These are phyloP conservation scores for Trichosporon sp. DNA, from an alignment of 1,284 basidiomycete species.

Conservation along the genomic window DNA sequence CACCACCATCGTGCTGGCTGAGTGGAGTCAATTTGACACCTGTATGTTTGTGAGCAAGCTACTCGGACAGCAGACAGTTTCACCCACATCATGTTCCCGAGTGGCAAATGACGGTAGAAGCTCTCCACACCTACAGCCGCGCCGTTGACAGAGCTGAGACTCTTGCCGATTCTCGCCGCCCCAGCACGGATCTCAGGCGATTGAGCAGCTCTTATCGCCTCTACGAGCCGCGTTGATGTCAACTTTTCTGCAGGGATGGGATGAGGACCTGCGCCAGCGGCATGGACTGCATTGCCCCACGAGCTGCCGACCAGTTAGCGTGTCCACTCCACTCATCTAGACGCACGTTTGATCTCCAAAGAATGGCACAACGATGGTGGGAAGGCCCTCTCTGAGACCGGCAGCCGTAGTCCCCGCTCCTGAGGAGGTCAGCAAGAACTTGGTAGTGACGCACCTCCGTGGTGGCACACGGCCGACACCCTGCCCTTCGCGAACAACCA, in stretches of 20 bases:
- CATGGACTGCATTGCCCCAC: constrained; percentile 65
- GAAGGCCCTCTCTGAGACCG: constrained; percentile 65
- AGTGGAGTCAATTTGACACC: constrained; percentile 63
- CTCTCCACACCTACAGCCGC: constrained; percentile 61
- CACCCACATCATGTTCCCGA: constrained; percentile 63
- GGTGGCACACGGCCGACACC: constrained; percentile 69
- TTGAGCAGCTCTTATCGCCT: constrained; percentile 62
- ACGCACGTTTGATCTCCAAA: constrained; percentile 67
- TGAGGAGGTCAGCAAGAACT: constrained; percentile 22
- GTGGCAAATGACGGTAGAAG: constrained; percentile 66
- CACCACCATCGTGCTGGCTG: constrained; percentile 66
- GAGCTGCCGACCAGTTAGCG: constrained; percentile 57
- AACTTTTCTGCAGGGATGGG: constrained; percentile 65
- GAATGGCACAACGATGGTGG: constrained; percentile 69
- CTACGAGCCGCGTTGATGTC: constrained; percentile 61
- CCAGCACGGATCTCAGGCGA: constrained; percentile 60
- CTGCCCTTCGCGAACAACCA: constrained; percentile 66
- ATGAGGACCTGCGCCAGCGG: constrained; percentile 66
- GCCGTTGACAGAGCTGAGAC: constrained; percentile 64
- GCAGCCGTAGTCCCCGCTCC: constrained; percentile 68
- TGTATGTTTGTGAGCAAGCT: constrained; percentile 25
- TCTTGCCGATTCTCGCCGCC: constrained; percentile 61
- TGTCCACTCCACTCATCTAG: constrained; percentile 39
- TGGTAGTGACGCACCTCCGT: constrained; percentile 59
- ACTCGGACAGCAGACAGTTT: too few species aligned